These are phyloP conservation scores for Cyberlindnera galapagoensis DNA, from an alignment of 805 yeast species.

Conservation along the genomic window DNA sequence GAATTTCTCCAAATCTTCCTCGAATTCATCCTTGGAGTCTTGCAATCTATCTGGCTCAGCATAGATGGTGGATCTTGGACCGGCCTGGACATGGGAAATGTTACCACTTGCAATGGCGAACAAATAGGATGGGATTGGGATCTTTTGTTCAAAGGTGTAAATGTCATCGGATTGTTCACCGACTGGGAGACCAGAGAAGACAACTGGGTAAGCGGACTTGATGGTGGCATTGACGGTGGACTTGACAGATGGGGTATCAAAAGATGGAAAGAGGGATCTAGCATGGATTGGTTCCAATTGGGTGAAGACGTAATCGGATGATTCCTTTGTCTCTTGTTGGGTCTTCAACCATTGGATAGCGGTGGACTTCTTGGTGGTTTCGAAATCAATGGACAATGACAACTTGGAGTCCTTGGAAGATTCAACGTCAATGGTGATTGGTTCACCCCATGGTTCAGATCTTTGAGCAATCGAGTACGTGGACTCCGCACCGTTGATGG, in stretches of 20 bases:
- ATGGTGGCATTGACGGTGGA: conserved; percentile 54
- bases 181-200: conserved; percentile 60
- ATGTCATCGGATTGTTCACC: conserved; percentile 12
- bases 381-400: conserved; percentile 41
- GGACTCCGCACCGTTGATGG: conserved; percentile 32
- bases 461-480: conserved; percentile 33
- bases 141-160: conserved; percentile 59
- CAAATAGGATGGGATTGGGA: conserved; percentile 82
- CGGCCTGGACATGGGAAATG: conserved; percentile 56
- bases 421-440: conserved; percentile 29
- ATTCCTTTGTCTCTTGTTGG: conserved; percentile 70
- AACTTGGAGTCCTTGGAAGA: conserved; percentile 9
- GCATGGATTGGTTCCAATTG: conserved; percentile 93
- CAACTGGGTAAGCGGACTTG: conserved; percentile 58
- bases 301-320: conserved; percentile 51
- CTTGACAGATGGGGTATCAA: conserved; percentile 85
- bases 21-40: conserved; percentile 73
- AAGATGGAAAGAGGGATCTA: conserved; percentile 79
- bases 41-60: conserved; percentile 66
- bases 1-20: conserved; percentile 74
- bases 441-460: conserved; percentile 53
- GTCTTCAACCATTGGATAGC: conserved; percentile 76
- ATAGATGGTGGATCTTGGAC: conserved; percentile 82
- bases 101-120: conserved; percentile 85
- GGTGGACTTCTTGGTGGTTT: conserved; percentile 70